Evolutionary conservation across 164 flowering plant species (phyloP), one percentile per base, ranked within the genome.

Genomic region (Liriodendron chinense): DNA sequence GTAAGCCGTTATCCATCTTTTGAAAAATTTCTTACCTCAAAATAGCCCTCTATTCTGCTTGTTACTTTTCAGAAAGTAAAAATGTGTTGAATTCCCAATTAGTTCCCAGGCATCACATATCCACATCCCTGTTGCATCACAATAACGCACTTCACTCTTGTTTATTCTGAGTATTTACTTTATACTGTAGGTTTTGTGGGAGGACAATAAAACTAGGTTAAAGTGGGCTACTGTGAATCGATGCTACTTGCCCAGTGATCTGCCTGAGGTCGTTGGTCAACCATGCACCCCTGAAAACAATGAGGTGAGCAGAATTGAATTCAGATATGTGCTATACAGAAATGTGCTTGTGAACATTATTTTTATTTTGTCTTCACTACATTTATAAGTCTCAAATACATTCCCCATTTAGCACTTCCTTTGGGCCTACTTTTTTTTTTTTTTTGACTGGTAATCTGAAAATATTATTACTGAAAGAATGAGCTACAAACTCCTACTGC

Each of bases 121-220:
- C 9, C 50, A 66, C 65, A 16, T 34, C 57, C 3, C 69, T 43
- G 8, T 28, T 26, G 59, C 57, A 48, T 71, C 59, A 22, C 9
- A 26, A 56, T 50, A 61, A 65, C 22, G 10, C 10, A 57, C 22
- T 49, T 24, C 7, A 13, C 21, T 18, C 9, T 56, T 20, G 25
- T 2, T 62, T 72, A 12, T 65, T 65, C 26, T 14, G 65, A 43
- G 24, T 53, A 12, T 20, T 53, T 65, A 59, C 69, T 72, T 81
- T 23, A 47, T 64, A 20, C 7, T 86, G 76, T 88, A 92, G 98
- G 88, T 85, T 53, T 84, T 94, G 87, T 92, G 96, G 97, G 94
- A 94, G 79, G 97, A 92, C 78, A 80, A 73, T 26, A 80, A 79
- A 73, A 88, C 87, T 74, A 82, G 86, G 75, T 79, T 78, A 53